Conservation (phyloP, 805 yeast genomes). For the Lipomyces anomalus region DNA sequence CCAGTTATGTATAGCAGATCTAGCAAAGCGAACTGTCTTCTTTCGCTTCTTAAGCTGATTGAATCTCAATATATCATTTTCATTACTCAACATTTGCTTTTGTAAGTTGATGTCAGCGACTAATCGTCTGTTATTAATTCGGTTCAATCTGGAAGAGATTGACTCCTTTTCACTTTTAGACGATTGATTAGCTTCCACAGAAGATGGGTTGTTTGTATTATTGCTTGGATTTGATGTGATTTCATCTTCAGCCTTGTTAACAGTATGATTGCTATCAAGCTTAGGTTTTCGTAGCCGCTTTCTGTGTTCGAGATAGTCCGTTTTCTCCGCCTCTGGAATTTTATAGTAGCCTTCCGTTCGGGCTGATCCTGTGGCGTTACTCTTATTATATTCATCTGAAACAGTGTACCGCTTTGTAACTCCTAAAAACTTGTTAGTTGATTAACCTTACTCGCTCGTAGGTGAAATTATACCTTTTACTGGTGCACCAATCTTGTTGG, state of each 20-base stretch:
- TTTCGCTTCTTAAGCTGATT: slow-evolving; percentile 84
- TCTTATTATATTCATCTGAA: slow-evolving; percentile 36
- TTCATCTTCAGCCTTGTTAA: slow-evolving; percentile 9
- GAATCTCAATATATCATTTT: slow-evolving; percentile 72
- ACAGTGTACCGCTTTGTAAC: slow-evolving; percentile 12
- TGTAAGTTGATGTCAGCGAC: slow-evolving; percentile 86
- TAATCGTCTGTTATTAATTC: slow-evolving; percentile 80
- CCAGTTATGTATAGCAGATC: slow-evolving; percentile 98
- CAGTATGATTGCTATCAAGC: slow-evolving; percentile 55
- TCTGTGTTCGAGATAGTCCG: slow-evolving; percentile 77
- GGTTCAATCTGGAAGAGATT: slow-evolving; percentile 63
- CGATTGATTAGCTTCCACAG: slow-evolving; percentile 7
- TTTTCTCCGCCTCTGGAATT: slow-evolving; percentile 65
- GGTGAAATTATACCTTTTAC: too few relatives aligned
- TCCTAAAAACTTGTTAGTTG: too few relatives aligned
- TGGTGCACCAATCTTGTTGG: slow-evolving; percentile 14
- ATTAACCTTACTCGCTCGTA: too few relatives aligned
- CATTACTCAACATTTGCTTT: slow-evolving; percentile 59
- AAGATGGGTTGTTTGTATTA: slow-evolving; percentile 3
- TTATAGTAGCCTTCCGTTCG: slow-evolving; percentile 68
- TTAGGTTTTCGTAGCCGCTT: slow-evolving; percentile 34
- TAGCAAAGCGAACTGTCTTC: slow-evolving; percentile 92
- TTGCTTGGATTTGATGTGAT: slow-evolving; percentile 1
- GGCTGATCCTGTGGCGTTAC: slow-evolving; percentile 53
- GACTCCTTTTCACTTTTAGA: slow-evolving; percentile 23